Evolutionary conservation across 2,329 filamentous ascomycete genomes (phyloP).

Genomic region (Ophiostoma piceae): DNA sequence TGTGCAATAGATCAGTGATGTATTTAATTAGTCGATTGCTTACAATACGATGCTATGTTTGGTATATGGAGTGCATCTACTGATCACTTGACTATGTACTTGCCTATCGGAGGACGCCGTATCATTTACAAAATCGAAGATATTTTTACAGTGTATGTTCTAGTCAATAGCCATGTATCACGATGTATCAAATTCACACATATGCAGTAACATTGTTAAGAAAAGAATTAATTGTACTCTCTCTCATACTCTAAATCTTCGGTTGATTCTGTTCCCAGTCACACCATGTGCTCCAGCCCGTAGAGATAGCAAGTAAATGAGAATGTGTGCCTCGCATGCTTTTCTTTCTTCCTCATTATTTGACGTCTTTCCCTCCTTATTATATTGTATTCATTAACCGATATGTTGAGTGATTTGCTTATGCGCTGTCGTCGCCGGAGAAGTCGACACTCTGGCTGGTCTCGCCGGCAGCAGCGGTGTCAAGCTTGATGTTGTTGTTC

Average conservation of each 20-base stretch:
- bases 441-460: slow-evolving; percentile 38
- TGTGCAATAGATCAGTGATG: neutral
- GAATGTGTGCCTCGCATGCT: neutral
- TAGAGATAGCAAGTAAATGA: slow-evolving; percentile 6
- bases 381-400: neutral
- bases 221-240: slow-evolving; percentile 2
- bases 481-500: slow-evolving; percentile 45
- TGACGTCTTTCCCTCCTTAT: neutral
- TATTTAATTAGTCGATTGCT: neutral
- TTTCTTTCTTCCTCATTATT: neutral
- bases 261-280: neutral
- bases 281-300: slow-evolving; percentile 10
- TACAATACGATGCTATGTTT: neutral
- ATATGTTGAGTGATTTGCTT: neutral
- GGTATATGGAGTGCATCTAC: too few species aligned
- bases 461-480: slow-evolving; percentile 35
- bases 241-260: neutral
- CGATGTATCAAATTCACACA: neutral
- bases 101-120: too few species aligned
- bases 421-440: slow-evolving; percentile 28
- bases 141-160: too few species aligned
- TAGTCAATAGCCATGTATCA: neutral
- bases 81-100: too few species aligned
- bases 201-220: neutral
- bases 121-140: too few species aligned